Evolutionary conservation across 108 stramenopile genomes (phyloP), one percentile per base, ranked within the genome.

Genomic region (Skeletonema tropicum): DNA sequence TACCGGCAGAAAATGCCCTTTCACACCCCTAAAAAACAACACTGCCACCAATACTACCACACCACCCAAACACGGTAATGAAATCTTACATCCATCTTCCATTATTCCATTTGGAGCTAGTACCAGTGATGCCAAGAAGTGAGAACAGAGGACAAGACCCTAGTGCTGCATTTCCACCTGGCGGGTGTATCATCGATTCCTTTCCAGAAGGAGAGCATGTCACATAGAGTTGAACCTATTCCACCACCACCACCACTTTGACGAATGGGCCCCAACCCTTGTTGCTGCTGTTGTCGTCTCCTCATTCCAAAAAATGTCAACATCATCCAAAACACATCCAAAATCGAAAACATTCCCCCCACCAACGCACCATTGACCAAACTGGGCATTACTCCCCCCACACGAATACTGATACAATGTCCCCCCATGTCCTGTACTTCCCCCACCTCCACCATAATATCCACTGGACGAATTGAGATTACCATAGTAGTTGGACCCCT

Each of bases 311-410:
- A 95, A 64, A 95, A 95, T 5, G 87, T 87, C 39, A 90, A 83
- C 67, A 88, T 80, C 92, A 95, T 95, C 89, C 87, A 92, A 66
- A 95, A 73, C 9, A 95, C 65, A 66, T 95, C 94, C 52, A 92
- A 64, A 35, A 91, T 85, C 67, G 80, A 87, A 68, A 95, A 95
- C 77, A 85, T 68, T 36, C 84, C 85, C 1, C 84, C 82, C 48
- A 88, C 87, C 29, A 92, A 57, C 0, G 89, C 90, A 19, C 86
- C 87, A 19, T 90, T 79, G 14, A 88, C 49, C 66, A 95, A 70
- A 58, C 87, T 82, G 3, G 94, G 94, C 58, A 92, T 64, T 10
- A 59, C 48, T 32, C 15, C 15, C 5, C 58, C 85, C 79, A 68
- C 94, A 95, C 21, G 79, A 79, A 32, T 77, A 61, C 67, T 95